Evolutionary conservation across 352 stramenopile genomes (phyloP).

Genomic region (Peronospora farinosa): DNA sequence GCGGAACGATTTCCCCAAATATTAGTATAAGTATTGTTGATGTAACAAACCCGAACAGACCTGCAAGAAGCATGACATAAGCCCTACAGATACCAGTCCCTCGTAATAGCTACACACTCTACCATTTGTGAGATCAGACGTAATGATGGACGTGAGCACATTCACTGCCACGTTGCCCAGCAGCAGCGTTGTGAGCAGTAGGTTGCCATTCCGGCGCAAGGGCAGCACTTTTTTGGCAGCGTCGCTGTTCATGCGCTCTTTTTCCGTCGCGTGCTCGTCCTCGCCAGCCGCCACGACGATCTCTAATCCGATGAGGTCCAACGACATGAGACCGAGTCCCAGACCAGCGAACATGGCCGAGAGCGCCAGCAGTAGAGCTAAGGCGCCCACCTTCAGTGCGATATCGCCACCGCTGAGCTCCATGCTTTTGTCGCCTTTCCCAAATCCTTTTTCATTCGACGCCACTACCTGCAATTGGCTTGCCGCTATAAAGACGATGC

Average conservation of each 20-base stretch:
- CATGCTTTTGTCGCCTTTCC: background rate
- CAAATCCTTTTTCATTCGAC: slow-evolving; percentile 8
- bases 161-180: slow-evolving; percentile 97
- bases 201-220: slow-evolving; percentile 92
- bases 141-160: slow-evolving; percentile 95
- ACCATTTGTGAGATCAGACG: slow-evolving; percentile 86
- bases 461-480: slow-evolving; percentile 4
- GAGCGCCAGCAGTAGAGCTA: slow-evolving; percentile 67
- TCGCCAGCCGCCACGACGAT: slow-evolving; percentile 92
- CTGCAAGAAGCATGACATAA: slow-evolving; percentile 11
- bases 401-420: slow-evolving; percentile 17
- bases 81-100: background rate
- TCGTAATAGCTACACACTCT: background rate
- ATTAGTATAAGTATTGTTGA: slow-evolving; percentile 94
- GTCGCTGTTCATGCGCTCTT: slow-evolving; percentile 53
- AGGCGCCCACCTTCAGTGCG: slow-evolving; percentile 40
- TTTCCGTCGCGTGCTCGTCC: slow-evolving; percentile 65
- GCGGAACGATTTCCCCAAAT: slow-evolving; percentile 92
- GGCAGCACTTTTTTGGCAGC: slow-evolving; percentile 78
- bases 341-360: slow-evolving; percentile 92
- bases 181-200: slow-evolving; percentile 97
- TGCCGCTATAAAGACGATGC: slow-evolving; percentile 2
- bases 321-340: slow-evolving; percentile 94
- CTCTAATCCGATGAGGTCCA: slow-evolving; percentile 95
- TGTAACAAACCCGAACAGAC: slow-evolving; percentile 88